Evolutionary conservation across 2,329 filamentous ascomycete species (phyloP), one percentile per base, ranked within the genome.

Genomic region (Zymoseptoria brevis): DNA sequence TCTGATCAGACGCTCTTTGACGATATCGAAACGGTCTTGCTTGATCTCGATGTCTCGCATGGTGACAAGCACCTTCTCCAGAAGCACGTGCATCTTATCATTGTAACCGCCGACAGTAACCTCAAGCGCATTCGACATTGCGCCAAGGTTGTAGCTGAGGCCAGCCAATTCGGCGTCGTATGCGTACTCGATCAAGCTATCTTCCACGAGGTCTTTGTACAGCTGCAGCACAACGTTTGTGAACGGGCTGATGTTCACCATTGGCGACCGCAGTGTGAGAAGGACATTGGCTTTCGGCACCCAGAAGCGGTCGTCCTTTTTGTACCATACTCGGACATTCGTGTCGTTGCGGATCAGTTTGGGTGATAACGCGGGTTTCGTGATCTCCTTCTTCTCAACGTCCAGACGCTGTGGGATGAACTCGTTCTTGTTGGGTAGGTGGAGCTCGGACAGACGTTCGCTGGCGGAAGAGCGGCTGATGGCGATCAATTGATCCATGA

Each of bases 221-320:
- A 99, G 75, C 59, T 84, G 85, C 2, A 88, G 83, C 70, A 94
- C 90, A 61, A 95, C 85, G 30, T 84, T 80, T 62, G 88, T 92
- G 58, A 88, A 86, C 1, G 91, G 88, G 4, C 89, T 91, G 1
- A 89, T 83, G 71, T 85, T 86, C n/a, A 89, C 85, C 52, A 96
- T 75, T 0, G 91, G 88, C 60, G 87, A 96, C 67, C 87, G 84
- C 65, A 95, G 81, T 66, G 87, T 90, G 64, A 96, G 84, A 64
- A 91, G 83, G 19, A 97, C 79, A 60, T 91, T 94, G 3, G 90
- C 94, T 74, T 96, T 96, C 8, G 94, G 94, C 8, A 97, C 94
- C 92, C 93, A 97, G 75, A 97, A 99, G 0, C 87, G 91, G 68
- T 99, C 94, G 69, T 99, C 94, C 76, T 97, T 97, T 79, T 99